Conservation (phyloP, 164 flowering plant genomes). For the Macadamia tetraphylla region DNA sequence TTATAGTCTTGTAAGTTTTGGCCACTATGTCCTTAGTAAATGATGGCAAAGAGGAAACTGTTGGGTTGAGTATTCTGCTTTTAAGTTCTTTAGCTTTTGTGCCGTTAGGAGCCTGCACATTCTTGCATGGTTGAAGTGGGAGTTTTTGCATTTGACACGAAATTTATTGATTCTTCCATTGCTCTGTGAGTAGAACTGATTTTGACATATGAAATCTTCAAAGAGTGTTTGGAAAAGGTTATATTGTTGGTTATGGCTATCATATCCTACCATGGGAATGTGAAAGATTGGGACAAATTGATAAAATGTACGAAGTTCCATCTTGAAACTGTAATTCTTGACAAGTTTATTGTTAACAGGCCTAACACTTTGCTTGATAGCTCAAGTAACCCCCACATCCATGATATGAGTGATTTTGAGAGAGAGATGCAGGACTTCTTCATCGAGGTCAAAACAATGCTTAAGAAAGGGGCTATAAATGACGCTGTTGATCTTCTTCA, state of each 20-base stretch:
- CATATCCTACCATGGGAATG: neutral
- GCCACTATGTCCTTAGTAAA: no score
- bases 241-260: neutral
- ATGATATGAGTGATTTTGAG: constrained; percentile 44
- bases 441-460: constrained; percentile 59
- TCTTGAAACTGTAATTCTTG: constrained; percentile 11
- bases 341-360: constrained; percentile 33
- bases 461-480: constrained; percentile 46
- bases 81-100: neutral
- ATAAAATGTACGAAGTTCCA: constrained; percentile 2
- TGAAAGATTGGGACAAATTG: neutral
- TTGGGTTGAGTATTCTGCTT: neutral
- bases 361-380: constrained; percentile 25
- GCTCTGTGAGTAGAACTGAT: neutral
- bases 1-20: no score
- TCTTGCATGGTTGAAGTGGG: neutral
- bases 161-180: neutral
- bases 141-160: neutral
- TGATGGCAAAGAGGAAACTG: no score
- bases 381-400: constrained; percentile 20
- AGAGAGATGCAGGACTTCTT: constrained; percentile 61
- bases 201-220: neutral
- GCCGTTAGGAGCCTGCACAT: neutral
- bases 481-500: constrained; percentile 63
- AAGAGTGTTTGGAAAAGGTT: neutral